Evolutionary conservation across 192 early-diverging fungal species (phyloP).

Genomic region (Coemansia pectinata): DNA sequence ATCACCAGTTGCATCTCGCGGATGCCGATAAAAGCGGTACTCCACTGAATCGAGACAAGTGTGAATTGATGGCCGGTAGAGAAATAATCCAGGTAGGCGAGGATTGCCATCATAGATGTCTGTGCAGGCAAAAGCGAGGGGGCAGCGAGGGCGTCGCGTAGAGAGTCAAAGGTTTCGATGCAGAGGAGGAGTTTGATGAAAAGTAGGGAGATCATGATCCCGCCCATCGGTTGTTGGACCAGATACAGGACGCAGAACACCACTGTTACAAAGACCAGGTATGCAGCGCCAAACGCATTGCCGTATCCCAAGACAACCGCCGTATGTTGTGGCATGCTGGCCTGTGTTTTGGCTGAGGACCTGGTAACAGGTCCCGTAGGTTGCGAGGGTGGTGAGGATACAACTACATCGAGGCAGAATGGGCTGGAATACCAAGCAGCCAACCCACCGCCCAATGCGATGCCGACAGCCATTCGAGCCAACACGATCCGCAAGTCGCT

Average conservation of each 20-base stretch:
- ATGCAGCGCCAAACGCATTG: conserved; percentile 70
- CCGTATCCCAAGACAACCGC: conserved; percentile 60
- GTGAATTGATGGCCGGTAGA: conserved; percentile 91
- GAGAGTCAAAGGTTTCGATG: conserved; percentile 56
- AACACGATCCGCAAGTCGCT: conserved; percentile 54
- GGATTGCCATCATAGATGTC: conserved; percentile 53
- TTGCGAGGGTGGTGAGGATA: not conserved
- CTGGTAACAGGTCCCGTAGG: not conserved
- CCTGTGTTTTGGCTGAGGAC: not conserved
- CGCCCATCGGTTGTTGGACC: conserved; percentile 83
- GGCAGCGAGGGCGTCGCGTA: conserved; percentile 24
- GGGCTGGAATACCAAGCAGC: conserved; percentile 59
- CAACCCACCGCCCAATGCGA: conserved; percentile 57
- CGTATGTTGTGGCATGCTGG: conserved; percentile 20
- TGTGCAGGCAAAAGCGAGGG: conserved; percentile 41
- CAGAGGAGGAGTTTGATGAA: conserved; percentile 49
- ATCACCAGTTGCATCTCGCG: conserved; percentile 66
- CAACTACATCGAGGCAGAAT: conserved; percentile 57
- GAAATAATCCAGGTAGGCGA: conserved; percentile 74
- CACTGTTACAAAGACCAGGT: conserved; percentile 63
- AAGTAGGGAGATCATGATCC: conserved; percentile 57
- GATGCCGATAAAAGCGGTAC: conserved; percentile 84
- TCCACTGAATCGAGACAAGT: conserved; percentile 89
- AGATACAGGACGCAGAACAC: conserved; percentile 65
- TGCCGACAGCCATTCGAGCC: conserved; percentile 59